Conservation (phyloP, 495 filamentous ascomycete genomes). For the Friedmanniomyces simplex region DNA sequence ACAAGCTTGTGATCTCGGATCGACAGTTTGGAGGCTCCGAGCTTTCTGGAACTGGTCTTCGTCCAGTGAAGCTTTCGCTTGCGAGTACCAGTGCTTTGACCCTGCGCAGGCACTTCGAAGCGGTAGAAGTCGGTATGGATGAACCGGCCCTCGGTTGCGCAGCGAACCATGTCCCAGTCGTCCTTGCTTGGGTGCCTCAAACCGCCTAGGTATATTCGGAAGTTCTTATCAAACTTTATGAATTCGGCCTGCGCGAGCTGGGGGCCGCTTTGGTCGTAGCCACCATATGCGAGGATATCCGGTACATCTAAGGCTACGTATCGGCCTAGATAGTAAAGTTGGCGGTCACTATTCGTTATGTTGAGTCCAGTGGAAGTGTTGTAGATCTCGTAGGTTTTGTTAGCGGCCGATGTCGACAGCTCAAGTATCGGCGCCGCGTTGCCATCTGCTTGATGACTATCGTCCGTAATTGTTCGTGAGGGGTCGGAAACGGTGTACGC, state of each 20-base stretch:
- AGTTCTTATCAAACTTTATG: neutral
- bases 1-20: neutral
- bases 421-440: no score
- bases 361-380: neutral
- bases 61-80: neutral
- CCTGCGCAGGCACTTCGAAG: neutral
- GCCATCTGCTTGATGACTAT: neutral
- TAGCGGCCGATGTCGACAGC: no score
- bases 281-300: neutral
- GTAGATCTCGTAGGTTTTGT: neutral
- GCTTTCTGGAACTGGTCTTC: neutral
- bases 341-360: neutral
- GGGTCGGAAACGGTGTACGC: neutral
- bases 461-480: neutral
- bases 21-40: neutral
- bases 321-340: neutral
- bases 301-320: neutral
- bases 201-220: neutral
- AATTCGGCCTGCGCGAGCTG: neutral
- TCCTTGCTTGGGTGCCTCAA: neutral
- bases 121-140: neutral
- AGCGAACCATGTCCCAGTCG: neutral
- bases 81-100: neutral
- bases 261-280: neutral
- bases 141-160: neutral